Conservation (phyloP, 169 alveolate genomes). For the Plasmodium fragile region DNA sequence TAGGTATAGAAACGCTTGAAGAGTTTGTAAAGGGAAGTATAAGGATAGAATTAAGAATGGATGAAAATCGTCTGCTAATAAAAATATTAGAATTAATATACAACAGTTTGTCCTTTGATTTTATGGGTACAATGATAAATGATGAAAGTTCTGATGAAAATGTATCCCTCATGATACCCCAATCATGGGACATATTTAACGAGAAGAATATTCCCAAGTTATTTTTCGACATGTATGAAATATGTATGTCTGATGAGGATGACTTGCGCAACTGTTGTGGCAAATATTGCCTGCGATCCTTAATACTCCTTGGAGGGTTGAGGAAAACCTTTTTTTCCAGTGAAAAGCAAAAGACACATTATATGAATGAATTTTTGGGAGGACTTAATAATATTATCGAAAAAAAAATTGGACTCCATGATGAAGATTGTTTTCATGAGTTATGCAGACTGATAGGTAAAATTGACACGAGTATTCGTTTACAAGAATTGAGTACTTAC, state of each 20-base stretch:
- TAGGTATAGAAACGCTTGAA: slow-evolving; percentile 81
- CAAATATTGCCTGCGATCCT: slow-evolving; percentile 88
- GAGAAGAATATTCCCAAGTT: slow-evolving; percentile 90
- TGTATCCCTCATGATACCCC: slow-evolving; percentile 94
- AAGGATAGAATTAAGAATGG: slow-evolving; percentile 64
- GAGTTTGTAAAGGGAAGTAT: slow-evolving; percentile 75
- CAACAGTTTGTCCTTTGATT: slow-evolving; percentile 93
- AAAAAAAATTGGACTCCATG: slow-evolving; percentile 90
- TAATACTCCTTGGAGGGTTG: slow-evolving; percentile 90
- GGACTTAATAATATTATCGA: slow-evolving; percentile 92
- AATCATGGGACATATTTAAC: slow-evolving; percentile 91
- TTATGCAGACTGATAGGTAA: slow-evolving; percentile 93
- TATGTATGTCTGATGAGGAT: slow-evolving; percentile 71
- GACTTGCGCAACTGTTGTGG: slow-evolving; percentile 86
- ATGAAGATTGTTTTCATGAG: slow-evolving; percentile 93
- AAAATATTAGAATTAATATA: slow-evolving; percentile 93
- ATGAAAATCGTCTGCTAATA: slow-evolving; percentile 78
- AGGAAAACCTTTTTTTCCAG: slow-evolving; percentile 92
- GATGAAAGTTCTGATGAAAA: slow-evolving; percentile 96
- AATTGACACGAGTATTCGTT: slow-evolving; percentile 92
- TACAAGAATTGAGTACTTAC: slow-evolving; percentile 85
- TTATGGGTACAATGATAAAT: slow-evolving; percentile 94
- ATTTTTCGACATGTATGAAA: slow-evolving; percentile 87
- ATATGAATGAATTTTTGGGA: slow-evolving; percentile 88
- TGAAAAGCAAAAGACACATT: slow-evolving; percentile 89